Base-by-base conservation (phyloP, 306 rosid species). In the Lathyrus sativus region DNA sequence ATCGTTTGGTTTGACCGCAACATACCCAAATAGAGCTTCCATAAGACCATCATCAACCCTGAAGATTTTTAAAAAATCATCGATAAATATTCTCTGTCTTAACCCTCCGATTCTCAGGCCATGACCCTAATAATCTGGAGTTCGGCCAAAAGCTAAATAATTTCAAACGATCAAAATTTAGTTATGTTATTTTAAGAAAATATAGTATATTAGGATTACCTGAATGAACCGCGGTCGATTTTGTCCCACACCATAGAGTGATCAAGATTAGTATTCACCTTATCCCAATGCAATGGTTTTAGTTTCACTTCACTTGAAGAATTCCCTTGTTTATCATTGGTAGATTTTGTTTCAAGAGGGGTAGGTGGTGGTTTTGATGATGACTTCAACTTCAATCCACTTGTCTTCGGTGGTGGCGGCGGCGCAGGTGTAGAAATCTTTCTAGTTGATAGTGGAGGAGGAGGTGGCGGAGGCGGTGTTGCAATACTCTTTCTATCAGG, bases 241-340 rank as follows among this genome's bases (percentile, higher is more conserved):
- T 85, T 95, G 80, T 95, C 91, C 99, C 99, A 95, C 35, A 95
- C 97, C 99, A 90, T 90, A 41, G 99, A 95, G 77, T 83, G 96
- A 35, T 88, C 87, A 24, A 81, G 65, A 70, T 88, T 81, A 14
- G 89, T 84, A 62, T 73, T 90, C 75, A 88, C 87, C 75, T 91
- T 93, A 67, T 95, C 99, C 97, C 99, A 87, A 73, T 90, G 97
- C 72, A 90, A 54, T 10, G 97, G 92, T 88, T 88, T 90, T 78
- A 95, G 31, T 65, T 87, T 88, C 11, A 90, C 89, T 39, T 55
- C 82, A 19, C 79, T 63, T 26, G 85, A 80, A 72, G 81, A 44
- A 33, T 70, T 82, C 17, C 62, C 79, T 41, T 70, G 24, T 8
- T 63, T 79, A 11, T 9, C 64, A 11, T 35, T 65, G 19, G 46